Evolutionary conservation across 768 basidiomycete species (phyloP).

Genomic region (Termitomyces titanicus): DNA sequence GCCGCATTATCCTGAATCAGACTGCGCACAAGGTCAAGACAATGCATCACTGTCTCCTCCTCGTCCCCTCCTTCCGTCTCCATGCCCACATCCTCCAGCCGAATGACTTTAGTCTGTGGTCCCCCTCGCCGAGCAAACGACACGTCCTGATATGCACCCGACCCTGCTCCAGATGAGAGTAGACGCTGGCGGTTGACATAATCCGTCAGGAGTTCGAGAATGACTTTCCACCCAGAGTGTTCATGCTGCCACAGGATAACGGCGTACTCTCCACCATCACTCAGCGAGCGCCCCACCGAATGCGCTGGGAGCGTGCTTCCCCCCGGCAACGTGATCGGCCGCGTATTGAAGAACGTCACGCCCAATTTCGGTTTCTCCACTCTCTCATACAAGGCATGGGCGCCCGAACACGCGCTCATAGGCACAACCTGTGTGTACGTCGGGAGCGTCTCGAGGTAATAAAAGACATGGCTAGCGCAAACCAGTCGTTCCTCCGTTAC

Average conservation of each 20-base stretch:
- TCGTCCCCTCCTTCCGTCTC: slow-evolving; percentile 62
- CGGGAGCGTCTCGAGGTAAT: slow-evolving; percentile 69
- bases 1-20: slow-evolving; percentile 68
- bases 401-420: slow-evolving; percentile 54
- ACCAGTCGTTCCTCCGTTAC: slow-evolving; percentile 47
- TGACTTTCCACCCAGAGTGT: slow-evolving; percentile 83
- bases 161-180: slow-evolving; percentile 28
- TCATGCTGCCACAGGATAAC: slow-evolving; percentile 79
- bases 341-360: slow-evolving; percentile 60
- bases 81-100: slow-evolving; percentile 68
- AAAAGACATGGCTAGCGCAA: slow-evolving; percentile 68
- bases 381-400: slow-evolving; percentile 71
- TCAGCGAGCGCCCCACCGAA: slow-evolving; percentile 68
- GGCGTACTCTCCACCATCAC: slow-evolving; percentile 64
- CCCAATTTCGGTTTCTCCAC: slow-evolving; percentile 46
- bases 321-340: slow-evolving; percentile 71
- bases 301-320: slow-evolving; percentile 66
- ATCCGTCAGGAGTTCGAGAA: slow-evolving; percentile 78
- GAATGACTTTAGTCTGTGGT: slow-evolving; percentile 38
- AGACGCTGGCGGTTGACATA: slow-evolving; percentile 61
- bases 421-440: slow-evolving; percentile 77
- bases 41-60: slow-evolving; percentile 63
- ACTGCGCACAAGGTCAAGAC: slow-evolving; percentile 76
- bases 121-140: slow-evolving; percentile 47
- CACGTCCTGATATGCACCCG: slow-evolving; percentile 44